Evolutionary conservation across 306 rosid species (phyloP), one percentile per base, ranked within the genome.

Genomic region (Fagus crenata): DNA sequence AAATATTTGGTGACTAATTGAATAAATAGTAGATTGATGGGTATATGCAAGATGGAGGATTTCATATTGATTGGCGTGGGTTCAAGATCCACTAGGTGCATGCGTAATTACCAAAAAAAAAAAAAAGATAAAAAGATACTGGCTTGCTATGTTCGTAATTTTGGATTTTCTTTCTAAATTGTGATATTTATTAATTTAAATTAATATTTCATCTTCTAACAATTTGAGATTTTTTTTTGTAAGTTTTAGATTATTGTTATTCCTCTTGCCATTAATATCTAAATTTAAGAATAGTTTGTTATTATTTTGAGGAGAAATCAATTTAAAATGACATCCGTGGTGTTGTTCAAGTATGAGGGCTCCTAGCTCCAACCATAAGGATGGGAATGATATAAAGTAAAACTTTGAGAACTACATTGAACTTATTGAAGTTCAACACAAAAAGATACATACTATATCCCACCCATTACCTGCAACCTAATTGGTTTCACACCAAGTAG

Each of bases 401-500:
- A 39, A 15, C 49, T 65, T 17, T 65, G 42, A 65, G 6, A 65
- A 3, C 49, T 6, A 3, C 46, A 39, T 58, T 28, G 13, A 22
- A 58, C 12, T 58, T 58, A 58, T 28, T 7, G 6, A 22, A 58
- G 13, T 7, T 58, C 14, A 22, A 22, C 51, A 9, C 13, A 17
- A 17, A 8, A 18, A 65, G 2, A 39, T 6, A 0, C 1, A 32
- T 31, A 11, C 15, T 61, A 11, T 4, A 61, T 43, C 6, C 49
- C 37, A 15, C 54, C 49, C 53, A 49, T 76, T 90, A 95, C 99
- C 99, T 96, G 99, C 89, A 96, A 89, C 76, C 99, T 87, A 83
- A 96, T 96, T 54, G 99, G 99, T 77, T 93, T 96, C 81, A 96
- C 97, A 63, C 99, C 98, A 65, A 96, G 98, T 41, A 90, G 87